Evolutionary conservation across 495 filamentous ascomycete species (phyloP), one percentile per base, ranked within the genome.

Genomic region (Chaetomium fimeti): DNA sequence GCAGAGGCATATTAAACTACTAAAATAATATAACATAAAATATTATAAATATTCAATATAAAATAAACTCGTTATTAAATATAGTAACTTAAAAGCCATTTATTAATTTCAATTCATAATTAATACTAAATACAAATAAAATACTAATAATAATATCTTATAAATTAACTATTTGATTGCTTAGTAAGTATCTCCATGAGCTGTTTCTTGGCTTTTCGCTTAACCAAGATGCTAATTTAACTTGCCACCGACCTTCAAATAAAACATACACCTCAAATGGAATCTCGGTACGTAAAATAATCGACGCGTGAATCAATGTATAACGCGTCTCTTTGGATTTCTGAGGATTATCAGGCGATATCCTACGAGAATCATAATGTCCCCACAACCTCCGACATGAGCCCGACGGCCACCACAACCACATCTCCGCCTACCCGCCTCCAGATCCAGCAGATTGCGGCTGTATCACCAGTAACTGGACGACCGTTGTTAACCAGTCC

Each of bases 401-500:
- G 62, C 55, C 45, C 62, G 6, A 48, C 57, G 13, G 8, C 24
- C 27, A 60, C 47, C 16, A 29, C 54, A 13, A 60, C 62, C 13
- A 54, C 62, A 22, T 43, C 24, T 15, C 48, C 56, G 20, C 11
- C 42, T 27, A 43, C 40, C 13, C 24, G 6, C 22, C 36, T 62
- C 3, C 15, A 22, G 32, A 54, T 45, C 24, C 36, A n/a, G 1
- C 20, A 28, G 7, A 28, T 61, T 27, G 15, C 48, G 0, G 15
- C 48, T 4, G 7, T 29, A 54, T n/a, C 22, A 3, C 52, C 40
- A 25, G 4, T 38, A 9, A 54, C n/a, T 24, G 18, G 43, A 1
- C n/a, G 22, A 20, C 2, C 25, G 22, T 32, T 55, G 13, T 56
- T 63, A 22, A 63, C 52, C 25, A 47, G 40, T 20, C 28, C 25